Evolutionary conservation across 768 basidiomycete genomes (phyloP), one percentile per base, ranked within the genome.

Genomic region (Lactifluus rugatus): DNA sequence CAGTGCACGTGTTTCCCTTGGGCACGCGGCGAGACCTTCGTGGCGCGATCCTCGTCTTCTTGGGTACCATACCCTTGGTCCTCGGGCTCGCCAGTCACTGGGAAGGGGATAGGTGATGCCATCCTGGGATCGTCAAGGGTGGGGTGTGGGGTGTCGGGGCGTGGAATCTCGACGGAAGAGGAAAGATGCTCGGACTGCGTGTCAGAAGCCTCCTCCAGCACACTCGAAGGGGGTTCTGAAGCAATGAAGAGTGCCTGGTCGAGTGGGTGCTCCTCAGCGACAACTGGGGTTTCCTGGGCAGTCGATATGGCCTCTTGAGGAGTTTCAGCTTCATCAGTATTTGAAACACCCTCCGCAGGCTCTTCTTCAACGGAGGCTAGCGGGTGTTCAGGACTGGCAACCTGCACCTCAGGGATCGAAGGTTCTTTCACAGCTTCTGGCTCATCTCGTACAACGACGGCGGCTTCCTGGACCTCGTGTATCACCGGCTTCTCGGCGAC

Each of bases 61-160:
- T 62, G 62, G 4, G 62, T 62, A 14, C 62, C 54, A 25, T 62
- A 62, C 1, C 62, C 62, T 36, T 61, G 62, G 50, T 62, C 62
- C 31, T 62, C 62, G 39, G 28, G 54, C 21, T 60, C 57, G 36
- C n/a, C 28, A 26, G 52, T 45, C 19, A 28, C 6, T 14, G 54
- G 59, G 49, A 62, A 55, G 17, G 62, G 60, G 26, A 60, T 46
- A 6, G 58, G 58, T 19, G 53, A 47, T 5, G 45, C 47, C 14
- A 23, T 17, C 1, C 37, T 54, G 7, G 31, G n/a, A 9, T 62
- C 54, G 48, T 61, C 59, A 42, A 56, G 2, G 11, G 44, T 8
- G 7, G 59, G 59, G 5, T 60, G 44, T 2, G 59, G 60, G 17
- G 60, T 61, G 16, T 49, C 1, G 1, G 60, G 60, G 7, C 57